Base-by-base conservation (phyloP, 495 filamentous ascomycete genomes). In the Thermochaetoides thermophila region DNA sequence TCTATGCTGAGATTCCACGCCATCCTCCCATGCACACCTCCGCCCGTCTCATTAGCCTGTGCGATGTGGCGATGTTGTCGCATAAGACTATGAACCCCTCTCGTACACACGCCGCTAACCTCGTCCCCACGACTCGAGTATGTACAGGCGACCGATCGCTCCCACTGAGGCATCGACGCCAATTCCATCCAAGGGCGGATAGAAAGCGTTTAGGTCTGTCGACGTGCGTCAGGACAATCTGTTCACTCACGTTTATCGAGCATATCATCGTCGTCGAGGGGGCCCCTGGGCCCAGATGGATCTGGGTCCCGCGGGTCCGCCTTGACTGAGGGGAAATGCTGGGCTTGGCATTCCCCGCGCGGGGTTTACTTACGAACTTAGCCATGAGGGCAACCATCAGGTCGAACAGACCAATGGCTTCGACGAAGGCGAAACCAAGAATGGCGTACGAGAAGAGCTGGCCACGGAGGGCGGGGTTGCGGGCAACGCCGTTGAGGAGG, bases 401-500 rank as follows among this genome's bases (percentile, higher is more conserved):
- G 56, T 82, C 79, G 78, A 87, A 85, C 52, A 89, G 75, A 73
- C 81, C 82, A 47, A 84, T 89, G 68, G 82, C 82, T 61, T 89
- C 82, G 57, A 83, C 81, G 75, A 89, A 89, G 51, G 82, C 81
- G 61, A 89, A 89, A 64, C 81, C 81, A 53, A 89, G 65, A 78
- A 89, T 84, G 71, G 82, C 81, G 67, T 89, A 85, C 42, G 78
- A 74, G 78, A 89, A 89, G 48, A 89, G 78, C 69, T 86, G 81
- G 52, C 78, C 81, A 63, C 81, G 76, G 69, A 89, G 76, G 48
- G 75, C 75, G 48, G 81, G 81, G 79, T 89, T 89, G 66, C 82
- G 80, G 63, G 82, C 81, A 48, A 84, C 78, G 59, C 70, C 73
- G 59, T 75, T 71, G 52, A 89, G 71, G 59, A 89, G 78, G 49